Base-by-base conservation (phyloP, 257 asterid genomes). In the Phtheirospermum japonicum region DNA sequence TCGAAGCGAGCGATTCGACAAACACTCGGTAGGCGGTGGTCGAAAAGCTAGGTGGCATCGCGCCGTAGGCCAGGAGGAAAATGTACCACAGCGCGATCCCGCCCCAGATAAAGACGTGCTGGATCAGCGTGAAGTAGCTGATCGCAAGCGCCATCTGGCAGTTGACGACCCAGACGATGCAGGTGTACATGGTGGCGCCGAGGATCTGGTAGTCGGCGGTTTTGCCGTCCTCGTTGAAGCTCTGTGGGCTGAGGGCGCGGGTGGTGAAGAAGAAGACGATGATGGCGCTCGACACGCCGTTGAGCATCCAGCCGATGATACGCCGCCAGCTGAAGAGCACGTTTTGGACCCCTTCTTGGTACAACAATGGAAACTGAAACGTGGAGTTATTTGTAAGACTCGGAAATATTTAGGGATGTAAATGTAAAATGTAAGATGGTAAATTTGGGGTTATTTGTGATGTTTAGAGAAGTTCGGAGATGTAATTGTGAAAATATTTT, bases 271-370 rank as follows among this genome's bases (percentile, higher is more conserved):
- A 93, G 91, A 87, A 93, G 81, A 93, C 84, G 42, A 93, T 87
- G 59, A 82, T 16, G 37, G 86, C 88, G 1, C 85, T 76, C 56
- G 68, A 59, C 13, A 89, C 76, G 0, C 97, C 99, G 3, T 93
- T 93, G 52, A 87, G 28, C 94, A 93, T 89, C 99, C 99, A 93
- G 7, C 96, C 99, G 1, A 84, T 67, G 63, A 93, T 79, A 0
- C 97, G 89, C 4, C 82, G 79, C 99, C 99, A 93, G 74, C 92
- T 83, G 86, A 93, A 93, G 55, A 93, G 95, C 57, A 87, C 79
- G 53, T 93, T 87, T 64, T 82, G 96, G 11, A 83, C 79, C 18
- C 99, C 99, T 79, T 93, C 97, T 87, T 93, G 99, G 78, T 93
- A 93, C n/a, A 93, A 76, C 59, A 85, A 46, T 5, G 99, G 99